Conservation (phyloP, 2,329 filamentous ascomycete genomes). For the Claviceps cyperi region DNA sequence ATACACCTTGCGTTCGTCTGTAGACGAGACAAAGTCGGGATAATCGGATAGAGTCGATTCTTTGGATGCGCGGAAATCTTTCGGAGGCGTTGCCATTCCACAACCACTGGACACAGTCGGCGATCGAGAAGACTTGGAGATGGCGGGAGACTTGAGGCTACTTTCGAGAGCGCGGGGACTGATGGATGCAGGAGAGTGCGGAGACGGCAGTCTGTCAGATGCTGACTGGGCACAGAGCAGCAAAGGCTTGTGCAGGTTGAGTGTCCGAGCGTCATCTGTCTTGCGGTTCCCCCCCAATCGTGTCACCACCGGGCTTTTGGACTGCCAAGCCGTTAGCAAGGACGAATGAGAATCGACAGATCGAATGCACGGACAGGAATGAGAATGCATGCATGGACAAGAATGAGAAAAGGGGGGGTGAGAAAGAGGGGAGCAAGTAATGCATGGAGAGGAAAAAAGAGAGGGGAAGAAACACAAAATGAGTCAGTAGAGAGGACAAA, state of each 20-base stretch:
- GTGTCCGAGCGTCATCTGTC: slow-evolving; percentile 30
- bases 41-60: slow-evolving; percentile 72
- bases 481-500: no score
- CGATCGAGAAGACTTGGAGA: slow-evolving; percentile 7
- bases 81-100: slow-evolving; percentile 27
- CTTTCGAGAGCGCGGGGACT: slow-evolving; percentile 7
- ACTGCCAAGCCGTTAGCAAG: slow-evolving; percentile 13
- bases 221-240: slow-evolving; percentile 25
- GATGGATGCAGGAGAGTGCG: slow-evolving; percentile 2
- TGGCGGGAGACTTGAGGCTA: slow-evolving; percentile 8
- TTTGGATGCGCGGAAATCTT: slow-evolving; percentile 56
- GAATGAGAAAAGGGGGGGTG: no score
- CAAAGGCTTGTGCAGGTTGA: slow-evolving; percentile 33
- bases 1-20: slow-evolving; percentile 25
- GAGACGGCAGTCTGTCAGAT: slow-evolving; percentile 13
- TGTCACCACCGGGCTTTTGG: slow-evolving; percentile 25
- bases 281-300: slow-evolving; percentile 24
- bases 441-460: background rate
- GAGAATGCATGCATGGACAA: no score
- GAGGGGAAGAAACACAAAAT: background rate
- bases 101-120: slow-evolving; percentile 13
- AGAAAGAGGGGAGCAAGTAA: no score
- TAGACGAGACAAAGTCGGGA: slow-evolving; percentile 78
- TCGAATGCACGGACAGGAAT: no score
- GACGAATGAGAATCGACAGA: no score